These are phyloP conservation scores for Macrolepiota albuminosa DNA, from an alignment of 768 basidiomycete species.

Conservation along the genomic window DNA sequence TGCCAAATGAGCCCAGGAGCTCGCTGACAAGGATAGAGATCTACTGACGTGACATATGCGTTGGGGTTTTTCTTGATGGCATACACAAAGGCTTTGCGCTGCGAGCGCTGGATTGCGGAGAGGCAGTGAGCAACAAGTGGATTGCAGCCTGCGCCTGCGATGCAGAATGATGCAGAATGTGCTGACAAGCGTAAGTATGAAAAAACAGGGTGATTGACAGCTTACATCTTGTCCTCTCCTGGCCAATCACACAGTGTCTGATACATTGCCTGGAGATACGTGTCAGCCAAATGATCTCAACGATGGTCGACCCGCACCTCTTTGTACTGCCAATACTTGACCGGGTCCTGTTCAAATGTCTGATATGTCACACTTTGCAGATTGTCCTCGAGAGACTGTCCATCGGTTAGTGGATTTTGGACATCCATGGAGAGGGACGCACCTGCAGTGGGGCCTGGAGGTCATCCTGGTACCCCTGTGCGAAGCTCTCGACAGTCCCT, in stretches of 20 bases:
- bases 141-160: constrained; percentile 86
- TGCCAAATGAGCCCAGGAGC: constrained; percentile 94
- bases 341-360: constrained; percentile 95
- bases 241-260: constrained; percentile 74
- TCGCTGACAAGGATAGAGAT: constrained; percentile 81
- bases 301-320: constrained; percentile 44
- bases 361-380: constrained; percentile 94
- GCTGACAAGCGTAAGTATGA: constrained; percentile 33
- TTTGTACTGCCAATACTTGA: constrained; percentile 95
- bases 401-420: too few relatives aligned
- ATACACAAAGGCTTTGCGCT: constrained; percentile 61
- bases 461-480: constrained; percentile 91
- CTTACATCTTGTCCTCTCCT: constrained; percentile 57
- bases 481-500: constrained; percentile 86
- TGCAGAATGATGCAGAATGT: constrained; percentile 65
- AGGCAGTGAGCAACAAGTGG: constrained; percentile 86
- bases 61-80: constrained; percentile 97
- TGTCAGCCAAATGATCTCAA: too few relatives aligned
- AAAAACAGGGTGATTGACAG: constrained; percentile 12
- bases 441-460: constrained; percentile 93
- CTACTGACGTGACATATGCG: constrained; percentile 81
- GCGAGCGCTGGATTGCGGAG: constrained; percentile 64
- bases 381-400: constrained; percentile 94
- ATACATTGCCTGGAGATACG: constrained; percentile 60
- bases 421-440: constrained; percentile 6